Evolutionary conservation across 2,329 filamentous ascomycete species (phyloP).

Genomic region (Arthrinium puccinioides): DNA sequence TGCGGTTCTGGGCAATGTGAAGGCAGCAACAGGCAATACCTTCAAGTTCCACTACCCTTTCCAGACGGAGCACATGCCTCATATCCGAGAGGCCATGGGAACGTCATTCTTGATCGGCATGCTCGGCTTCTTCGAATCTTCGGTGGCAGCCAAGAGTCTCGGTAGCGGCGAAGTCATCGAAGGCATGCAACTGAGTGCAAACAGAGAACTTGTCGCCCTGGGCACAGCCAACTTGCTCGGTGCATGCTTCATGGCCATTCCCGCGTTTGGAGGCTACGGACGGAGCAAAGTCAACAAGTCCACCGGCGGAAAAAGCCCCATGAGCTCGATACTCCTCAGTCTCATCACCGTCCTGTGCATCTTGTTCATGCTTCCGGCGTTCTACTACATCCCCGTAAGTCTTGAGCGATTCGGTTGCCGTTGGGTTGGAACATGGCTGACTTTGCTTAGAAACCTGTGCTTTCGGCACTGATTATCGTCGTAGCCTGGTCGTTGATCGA

Average conservation of each 20-base stretch:
- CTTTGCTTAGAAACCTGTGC: conserved; percentile 68
- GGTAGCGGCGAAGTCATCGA: conserved; percentile 64
- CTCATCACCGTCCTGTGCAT: conserved; percentile 76
- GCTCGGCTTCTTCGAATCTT: conserved; percentile 97
- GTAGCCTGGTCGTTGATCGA: conserved; percentile 93
- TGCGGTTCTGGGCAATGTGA: conserved; percentile 74
- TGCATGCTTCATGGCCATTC: conserved; percentile 85
- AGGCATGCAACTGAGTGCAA: conserved; percentile 78
- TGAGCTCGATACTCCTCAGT: conserved; percentile 85
- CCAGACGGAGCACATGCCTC: conserved; percentile 63
- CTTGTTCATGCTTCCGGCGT: conserved; percentile 77
- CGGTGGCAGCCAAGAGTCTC: conserved; percentile 88
- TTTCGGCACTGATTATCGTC: conserved; percentile 90
- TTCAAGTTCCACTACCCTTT: conserved; percentile 89
- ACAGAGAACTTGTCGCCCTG: conserved; percentile 86
- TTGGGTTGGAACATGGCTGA: not conserved
- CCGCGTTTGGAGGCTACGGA: conserved; percentile 92
- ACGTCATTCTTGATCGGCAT: conserved; percentile 91
- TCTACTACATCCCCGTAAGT: conserved; percentile 91
- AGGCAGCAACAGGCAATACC: conserved; percentile 60
- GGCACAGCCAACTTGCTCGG: conserved; percentile 88
- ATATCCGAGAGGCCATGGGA: conserved; percentile 79
- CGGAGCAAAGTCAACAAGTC: conserved; percentile 91
- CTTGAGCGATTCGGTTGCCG: conserved; percentile 6
- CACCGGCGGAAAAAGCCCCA: conserved; percentile 85